Evolutionary conservation across 2,329 filamentous ascomycete genomes (phyloP), one percentile per base, ranked within the genome.

Genomic region (Aspergillus neotritici): DNA sequence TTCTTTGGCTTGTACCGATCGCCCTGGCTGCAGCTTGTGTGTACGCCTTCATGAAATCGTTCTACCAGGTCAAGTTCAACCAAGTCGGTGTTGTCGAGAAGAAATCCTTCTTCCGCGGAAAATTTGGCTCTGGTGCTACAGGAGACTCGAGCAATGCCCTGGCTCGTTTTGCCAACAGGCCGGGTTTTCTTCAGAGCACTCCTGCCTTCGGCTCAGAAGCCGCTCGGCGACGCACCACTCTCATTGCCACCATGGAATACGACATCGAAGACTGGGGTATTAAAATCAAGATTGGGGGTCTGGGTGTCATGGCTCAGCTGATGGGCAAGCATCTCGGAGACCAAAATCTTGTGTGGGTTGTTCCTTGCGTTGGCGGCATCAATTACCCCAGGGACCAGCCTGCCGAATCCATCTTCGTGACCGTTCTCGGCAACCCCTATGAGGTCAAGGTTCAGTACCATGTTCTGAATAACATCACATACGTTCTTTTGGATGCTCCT

Each of bases 241-340:
- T 85, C 15, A 82, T 85, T 41, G 82, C 80, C 10, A 84, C 82
- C 5, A 83, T 85, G 78, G 82, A 85, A 61, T 85, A 85, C 62
- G 80, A 84, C 48, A 84, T 85, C 47, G 78, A 82, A 43, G 82
- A 85, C 57, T 84, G 82, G 78, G 72, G 65, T 4, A 81, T 85
- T 65, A 84, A 83, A 63, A 80, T 85, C 65, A 85, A 85, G 65
- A 85, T 85, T 36, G 82, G 82, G 47, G 82, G 82, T 47, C 69
- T 85, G 4, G 82, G 82, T 60, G 81, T 84, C 48, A 85, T 85
- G 81, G 80, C 82, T 29, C 78, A 82, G 52, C 66, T 84, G 2
- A 85, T 84, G 81, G 78, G 78, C 13, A 81, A 82, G 56, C 77
- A 80, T 40, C 72, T 85, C 9, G 70, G 75, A 3, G 79, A 84